phyloP scores from a whole-genome alignment of 768 basidiomycete species.

The Mycena haematopus region DNA sequence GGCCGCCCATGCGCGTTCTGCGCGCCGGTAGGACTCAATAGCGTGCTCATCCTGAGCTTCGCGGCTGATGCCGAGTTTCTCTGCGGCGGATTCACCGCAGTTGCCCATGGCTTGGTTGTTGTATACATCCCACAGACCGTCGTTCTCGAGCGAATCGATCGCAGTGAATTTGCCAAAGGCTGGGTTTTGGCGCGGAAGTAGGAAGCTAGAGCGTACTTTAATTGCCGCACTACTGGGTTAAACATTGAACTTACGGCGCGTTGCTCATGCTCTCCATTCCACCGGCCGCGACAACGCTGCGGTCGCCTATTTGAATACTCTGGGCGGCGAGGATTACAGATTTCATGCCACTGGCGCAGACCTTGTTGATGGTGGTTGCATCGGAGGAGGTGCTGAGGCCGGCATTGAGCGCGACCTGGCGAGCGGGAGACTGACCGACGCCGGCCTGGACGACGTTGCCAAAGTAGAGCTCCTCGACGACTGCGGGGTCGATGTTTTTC shows the following conservation, averaged over 20 bases:
- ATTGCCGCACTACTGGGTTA: conserved; percentile 1
- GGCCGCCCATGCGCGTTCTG: conserved; percentile 87
- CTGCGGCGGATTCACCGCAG: conserved; percentile 89
- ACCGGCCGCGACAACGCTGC: conserved; percentile 87
- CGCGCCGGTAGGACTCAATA: conserved; percentile 93
- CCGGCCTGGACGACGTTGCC: conserved; percentile 98
- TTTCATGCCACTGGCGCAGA: conserved; percentile 98
- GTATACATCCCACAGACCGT: conserved; percentile 97
- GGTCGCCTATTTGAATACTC: conserved; percentile 85
- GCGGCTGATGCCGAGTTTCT: conserved; percentile 82
- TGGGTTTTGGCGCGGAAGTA: conserved; percentile 81
- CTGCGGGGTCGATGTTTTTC: conserved; percentile 77
- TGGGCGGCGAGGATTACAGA: conserved; percentile 94
- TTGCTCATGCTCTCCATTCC: conserved; percentile 99
- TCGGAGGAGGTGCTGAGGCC: conserved; percentile 87
- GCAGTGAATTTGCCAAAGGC: conserved; percentile 89
- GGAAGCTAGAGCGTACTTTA: conserved; percentile 58
- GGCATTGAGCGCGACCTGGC: conserved; percentile 93
- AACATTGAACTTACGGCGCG: conserved; percentile 77
- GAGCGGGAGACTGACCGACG: conserved; percentile 96
- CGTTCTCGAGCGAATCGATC: conserved; percentile 86
- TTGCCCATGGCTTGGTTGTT: conserved; percentile 99
- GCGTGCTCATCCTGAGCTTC: conserved; percentile 91
- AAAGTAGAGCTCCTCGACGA: conserved; percentile 95
- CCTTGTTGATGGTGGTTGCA: conserved; percentile 99